These are phyloP conservation scores for Colletotrichum noveboracense DNA, from an alignment of 2,329 filamentous ascomycete genomes.

Conservation along the genomic window DNA sequence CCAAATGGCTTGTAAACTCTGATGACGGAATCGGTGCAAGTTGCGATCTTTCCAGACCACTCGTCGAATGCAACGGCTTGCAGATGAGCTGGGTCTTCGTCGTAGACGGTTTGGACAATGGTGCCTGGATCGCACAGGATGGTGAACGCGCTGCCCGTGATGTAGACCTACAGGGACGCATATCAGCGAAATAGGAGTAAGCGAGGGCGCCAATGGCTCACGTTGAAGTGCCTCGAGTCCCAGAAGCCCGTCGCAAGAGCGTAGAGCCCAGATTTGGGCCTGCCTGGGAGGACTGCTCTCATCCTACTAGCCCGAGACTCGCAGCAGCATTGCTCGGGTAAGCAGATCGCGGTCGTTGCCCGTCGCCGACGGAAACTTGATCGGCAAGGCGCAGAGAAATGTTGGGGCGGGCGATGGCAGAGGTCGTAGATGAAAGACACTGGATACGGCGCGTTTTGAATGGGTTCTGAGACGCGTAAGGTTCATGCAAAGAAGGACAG, in stretches of 20 bases:
- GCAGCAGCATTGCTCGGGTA: constrained; percentile 8
- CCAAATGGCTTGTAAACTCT: constrained; percentile 82
- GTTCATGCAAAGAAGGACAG: background rate
- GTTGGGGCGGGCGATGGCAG: background rate
- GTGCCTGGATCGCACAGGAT: constrained; percentile 77
- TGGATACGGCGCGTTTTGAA: background rate
- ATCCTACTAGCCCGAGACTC: constrained; percentile 54
- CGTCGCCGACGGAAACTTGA: background rate
- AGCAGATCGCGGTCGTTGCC: background rate
- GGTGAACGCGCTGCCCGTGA: constrained; percentile 86
- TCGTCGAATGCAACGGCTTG: constrained; percentile 84
- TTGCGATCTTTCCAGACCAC: constrained; percentile 82
- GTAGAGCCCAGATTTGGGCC: constrained; percentile 79
- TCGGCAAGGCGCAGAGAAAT: background rate
- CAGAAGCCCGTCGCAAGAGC: constrained; percentile 77
- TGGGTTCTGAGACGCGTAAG: background rate
- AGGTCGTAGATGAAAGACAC: background rate
- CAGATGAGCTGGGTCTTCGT: constrained; percentile 72
- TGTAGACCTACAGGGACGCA: constrained; percentile 69
- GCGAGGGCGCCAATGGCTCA: constrained; percentile 44
- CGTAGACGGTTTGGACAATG: constrained; percentile 89
- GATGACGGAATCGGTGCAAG: constrained; percentile 68
- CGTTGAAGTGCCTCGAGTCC: constrained; percentile 75
- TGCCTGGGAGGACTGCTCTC: constrained; percentile 80
- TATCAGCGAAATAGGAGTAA: constrained; percentile 15